These are phyloP conservation scores for Kwoniella heveanensis DNA, from an alignment of 768 basidiomycete species.

Conservation along the genomic window DNA sequence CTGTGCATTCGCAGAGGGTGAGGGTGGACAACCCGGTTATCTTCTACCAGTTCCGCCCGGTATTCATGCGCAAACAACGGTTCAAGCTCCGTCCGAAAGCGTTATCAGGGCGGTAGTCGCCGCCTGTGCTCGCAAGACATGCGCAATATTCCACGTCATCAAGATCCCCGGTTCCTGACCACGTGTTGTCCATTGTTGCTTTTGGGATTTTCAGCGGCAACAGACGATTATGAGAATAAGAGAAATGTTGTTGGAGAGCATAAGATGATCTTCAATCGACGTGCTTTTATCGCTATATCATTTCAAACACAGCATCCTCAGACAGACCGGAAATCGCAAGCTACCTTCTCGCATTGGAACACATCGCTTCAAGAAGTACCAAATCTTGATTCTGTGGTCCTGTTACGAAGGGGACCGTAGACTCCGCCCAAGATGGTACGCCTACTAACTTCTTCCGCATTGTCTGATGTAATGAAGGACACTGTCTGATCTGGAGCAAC, in stretches of 20 bases:
- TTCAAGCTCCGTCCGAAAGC: neutral
- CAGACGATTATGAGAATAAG: neutral
- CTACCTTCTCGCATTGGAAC: too few species aligned
- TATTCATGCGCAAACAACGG: neutral
- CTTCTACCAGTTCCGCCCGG: neutral
- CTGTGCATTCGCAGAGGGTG: neutral
- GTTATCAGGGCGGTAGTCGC: neutral
- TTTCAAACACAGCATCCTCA: too few species aligned
- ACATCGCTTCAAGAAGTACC: too few species aligned
- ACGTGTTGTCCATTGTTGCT: neutral
- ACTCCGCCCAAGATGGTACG: neutral
- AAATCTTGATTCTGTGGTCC: too few species aligned
- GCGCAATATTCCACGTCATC: neutral
- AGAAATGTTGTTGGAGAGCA: neutral
- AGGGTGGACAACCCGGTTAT: neutral
- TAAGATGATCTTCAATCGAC: too few species aligned
- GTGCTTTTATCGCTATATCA: too few species aligned
- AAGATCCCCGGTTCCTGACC: neutral
- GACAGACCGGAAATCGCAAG: too few species aligned
- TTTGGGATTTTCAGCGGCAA: constrained; percentile 6
- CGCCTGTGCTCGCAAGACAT: neutral
- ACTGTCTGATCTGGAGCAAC: too few species aligned
- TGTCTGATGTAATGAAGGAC: neutral
- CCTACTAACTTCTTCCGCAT: too few species aligned
- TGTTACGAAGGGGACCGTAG: neutral